Evolutionary conservation across 2,329 filamentous ascomycete species (phyloP), one percentile per base, ranked within the genome.

Genomic region (Gnomoniopsis smithogilvyi): DNA sequence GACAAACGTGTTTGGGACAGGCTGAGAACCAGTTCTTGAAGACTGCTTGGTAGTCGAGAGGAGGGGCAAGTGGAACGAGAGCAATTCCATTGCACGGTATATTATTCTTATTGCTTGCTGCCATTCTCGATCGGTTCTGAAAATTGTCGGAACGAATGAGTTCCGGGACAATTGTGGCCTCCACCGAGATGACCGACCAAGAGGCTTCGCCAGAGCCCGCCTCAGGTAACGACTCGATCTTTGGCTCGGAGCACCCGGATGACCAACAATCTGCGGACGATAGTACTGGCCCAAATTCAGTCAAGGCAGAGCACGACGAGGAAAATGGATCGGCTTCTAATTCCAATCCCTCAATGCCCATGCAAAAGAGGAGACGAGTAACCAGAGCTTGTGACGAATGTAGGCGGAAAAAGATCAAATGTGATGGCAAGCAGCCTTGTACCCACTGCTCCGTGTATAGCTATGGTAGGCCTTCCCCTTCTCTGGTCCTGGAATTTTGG

Each of bases 371-470:
- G 62, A 81, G 90, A 57, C 82, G 91, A 69, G 90, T 94, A 48
- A 93, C 90, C 21, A 81, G 91, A 67, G 90, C 90, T 45, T 94
- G 90, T 73, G 90, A 92, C 67, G 89, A 93, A 72, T 94, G 90
- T 70, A 83, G 90, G 59, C 83, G 90, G 65, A 94, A 94, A 73
- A 94, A 94, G 74, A 94, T 94, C 69, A 94, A 93, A 72, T 94
- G 90, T 67, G 90, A 93, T 71, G 90, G 90, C 66, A 92, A 92
- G 73, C 90, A 93, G 71, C 91, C 91, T 11, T 95, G 91, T 74
- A 97, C 93, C 0, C 95, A 98, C 74, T 99, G 95, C 73, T 96
- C 93, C 12, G 92, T 98, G 52, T 99, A 99, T 74, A 97, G 92
- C 72, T 99, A 99, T 79, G 94, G 95, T 97, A 82, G 70, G 82